Conservation (phyloP, 2,329 filamentous ascomycete species). For the Epichloe hybrida region DNA sequence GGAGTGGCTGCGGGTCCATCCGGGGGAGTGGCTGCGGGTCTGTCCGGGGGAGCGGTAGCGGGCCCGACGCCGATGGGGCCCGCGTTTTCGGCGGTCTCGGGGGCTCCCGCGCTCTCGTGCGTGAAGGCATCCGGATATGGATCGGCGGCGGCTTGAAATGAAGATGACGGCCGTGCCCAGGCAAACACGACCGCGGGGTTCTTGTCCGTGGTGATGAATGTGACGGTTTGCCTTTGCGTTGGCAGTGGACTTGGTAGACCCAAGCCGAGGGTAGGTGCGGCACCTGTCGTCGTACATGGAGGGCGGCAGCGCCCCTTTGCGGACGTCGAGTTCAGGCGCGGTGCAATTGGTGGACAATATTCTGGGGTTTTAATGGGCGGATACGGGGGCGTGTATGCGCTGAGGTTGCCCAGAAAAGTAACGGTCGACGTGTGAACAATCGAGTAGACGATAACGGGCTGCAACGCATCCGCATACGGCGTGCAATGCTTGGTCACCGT, state of each 20-base stretch:
- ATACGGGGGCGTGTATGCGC: slow-evolving; percentile 33
- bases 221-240: slow-evolving; percentile 13
- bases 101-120: slow-evolving; percentile 8
- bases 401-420: slow-evolving; percentile 32
- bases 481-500: slow-evolving; percentile 19
- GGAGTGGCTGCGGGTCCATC: background rate
- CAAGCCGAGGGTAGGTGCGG: background rate
- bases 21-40: background rate
- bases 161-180: slow-evolving; percentile 24
- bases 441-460: slow-evolving; percentile 26
- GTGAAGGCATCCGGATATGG: slow-evolving; percentile 3
- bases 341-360: slow-evolving; percentile 16
- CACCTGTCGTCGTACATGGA: too few relatives aligned
- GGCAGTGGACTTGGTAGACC: background rate
- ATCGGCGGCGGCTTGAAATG: slow-evolving; percentile 15
- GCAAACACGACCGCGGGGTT: slow-evolving; percentile 36
- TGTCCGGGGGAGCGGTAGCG: background rate
- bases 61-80: too few relatives aligned
- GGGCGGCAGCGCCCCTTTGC: too few relatives aligned
- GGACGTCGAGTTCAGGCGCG: too few relatives aligned
- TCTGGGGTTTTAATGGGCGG: slow-evolving; percentile 25
- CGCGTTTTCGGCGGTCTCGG: slow-evolving; percentile 3
- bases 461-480: slow-evolving; percentile 10
- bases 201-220: slow-evolving; percentile 39
- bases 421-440: slow-evolving; percentile 36